Conservation (phyloP, 2,329 filamentous ascomycete species). For the Aaosphaeria pasadenensis region DNA sequence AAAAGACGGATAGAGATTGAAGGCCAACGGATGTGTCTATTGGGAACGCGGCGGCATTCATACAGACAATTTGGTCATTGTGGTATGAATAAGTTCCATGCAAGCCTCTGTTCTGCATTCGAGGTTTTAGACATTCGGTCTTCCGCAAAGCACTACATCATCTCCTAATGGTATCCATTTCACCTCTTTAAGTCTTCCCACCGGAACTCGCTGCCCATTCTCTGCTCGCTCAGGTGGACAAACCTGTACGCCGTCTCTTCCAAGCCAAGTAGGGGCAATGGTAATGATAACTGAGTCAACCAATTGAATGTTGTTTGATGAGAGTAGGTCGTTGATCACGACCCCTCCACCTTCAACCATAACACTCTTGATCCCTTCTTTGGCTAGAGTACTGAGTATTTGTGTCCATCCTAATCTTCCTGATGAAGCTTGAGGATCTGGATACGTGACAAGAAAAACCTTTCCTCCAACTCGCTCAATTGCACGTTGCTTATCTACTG, state of each 20-base stretch:
- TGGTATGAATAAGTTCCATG: too few species aligned
- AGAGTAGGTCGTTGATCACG: constrained; percentile 80
- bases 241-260: constrained; percentile 75
- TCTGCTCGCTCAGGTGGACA: constrained; percentile 60
- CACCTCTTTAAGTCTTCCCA: constrained; percentile 64
- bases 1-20: too few species aligned
- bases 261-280: constrained; percentile 87
- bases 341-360: constrained; percentile 89
- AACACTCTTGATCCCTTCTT: constrained; percentile 67
- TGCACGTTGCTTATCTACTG: constrained; percentile 26
- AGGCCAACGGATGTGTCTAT: too few species aligned
- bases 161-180: constrained; percentile 76
- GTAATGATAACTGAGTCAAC: constrained; percentile 82
- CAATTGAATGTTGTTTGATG: constrained; percentile 56
- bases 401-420: constrained; percentile 52
- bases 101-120: too few species aligned
- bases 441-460: constrained; percentile 18
- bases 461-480: constrained; percentile 26
- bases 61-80: too few species aligned
- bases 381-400: constrained; percentile 58
- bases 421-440: background rate
- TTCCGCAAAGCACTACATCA: constrained; percentile 79
- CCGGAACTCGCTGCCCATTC: constrained; percentile 51
- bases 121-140: constrained; percentile 32
- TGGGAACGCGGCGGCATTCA: too few species aligned